Evolutionary conservation across 2,329 filamentous ascomycete species (phyloP), one percentile per base, ranked within the genome.

Genomic region (Fusarium brachygibbosum): DNA sequence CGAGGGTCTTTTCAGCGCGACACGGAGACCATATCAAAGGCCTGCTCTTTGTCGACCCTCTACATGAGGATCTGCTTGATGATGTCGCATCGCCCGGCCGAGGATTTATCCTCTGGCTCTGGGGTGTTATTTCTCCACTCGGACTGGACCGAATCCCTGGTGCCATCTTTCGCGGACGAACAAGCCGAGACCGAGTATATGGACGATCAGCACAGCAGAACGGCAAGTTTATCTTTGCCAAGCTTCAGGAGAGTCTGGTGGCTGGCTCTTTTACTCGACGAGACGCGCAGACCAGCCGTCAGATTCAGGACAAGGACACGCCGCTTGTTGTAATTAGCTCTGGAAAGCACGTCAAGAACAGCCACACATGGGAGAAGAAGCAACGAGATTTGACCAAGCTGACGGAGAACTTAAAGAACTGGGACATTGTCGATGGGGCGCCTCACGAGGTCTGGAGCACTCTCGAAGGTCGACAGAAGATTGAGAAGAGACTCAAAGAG

Each of bases 241-340:
- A 94, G 80, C 84, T 99, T 58, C 96, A 99, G 80, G 96, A 99
- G 82, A 95, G 91, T 69, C 85, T 98, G 1, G 93, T 98, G 32
- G 94, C 94, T 1, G 87, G 90, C 69, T 93, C 92, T 1, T 88
- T 98, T 71, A 93, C 93, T 16, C 91, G 90, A 78, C 92, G 92
- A 34, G 96, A 99, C 75, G 89, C 97, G 19, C 83, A 86, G 44
- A 92, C 90, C 62, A 93, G 93, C 60, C 85, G 91, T 23, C 90
- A 90, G 46, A 96, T 98, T 54, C 93, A 97, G 80, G 86, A 87
- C 60, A 84, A 85, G n/a, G 84, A 92, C 60, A 92, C 91, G 16
- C 91, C 93, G 9, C 81, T 98, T 38, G 90, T 90, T 3, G 83
- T 99, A 25, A 87, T 98, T 58, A 97, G 92, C 77, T 97, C 93